These are phyloP conservation scores for Athelia psychrophila DNA, from an alignment of 1,284 basidiomycete species.

Conservation along the genomic window DNA sequence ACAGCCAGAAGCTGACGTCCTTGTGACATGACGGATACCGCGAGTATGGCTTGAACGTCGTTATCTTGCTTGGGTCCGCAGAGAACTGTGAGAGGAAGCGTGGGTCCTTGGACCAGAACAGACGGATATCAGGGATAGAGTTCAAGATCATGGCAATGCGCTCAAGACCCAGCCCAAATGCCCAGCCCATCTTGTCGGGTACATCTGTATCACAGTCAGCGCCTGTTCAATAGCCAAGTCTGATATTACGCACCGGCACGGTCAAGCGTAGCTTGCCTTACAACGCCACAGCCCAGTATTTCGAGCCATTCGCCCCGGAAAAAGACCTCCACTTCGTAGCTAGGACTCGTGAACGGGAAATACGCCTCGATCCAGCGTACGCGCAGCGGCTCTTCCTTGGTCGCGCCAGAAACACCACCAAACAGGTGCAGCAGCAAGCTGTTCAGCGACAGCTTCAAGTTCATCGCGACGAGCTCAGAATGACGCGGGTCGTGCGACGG, in stretches of 20 bases:
- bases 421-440: slow-evolving; percentile 86
- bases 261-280: slow-evolving; percentile 86
- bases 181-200: slow-evolving; percentile 90
- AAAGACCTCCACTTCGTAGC: slow-evolving; percentile 97
- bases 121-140: slow-evolving; percentile 96
- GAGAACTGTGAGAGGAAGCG: slow-evolving; percentile 90
- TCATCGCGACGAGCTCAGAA: slow-evolving; percentile 73
- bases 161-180: slow-evolving; percentile 96
- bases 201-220: slow-evolving; percentile 50
- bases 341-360: slow-evolving; percentile 97
- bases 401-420: slow-evolving; percentile 49
- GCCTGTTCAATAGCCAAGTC: slow-evolving; percentile 5
- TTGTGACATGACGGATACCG: slow-evolving; percentile 89
- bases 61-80: slow-evolving; percentile 61
- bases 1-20: slow-evolving; percentile 87
- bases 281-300: slow-evolving; percentile 92
- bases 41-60: slow-evolving; percentile 83
- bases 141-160: slow-evolving; percentile 98
- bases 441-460: slow-evolving; percentile 93
- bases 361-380: slow-evolving; percentile 98
- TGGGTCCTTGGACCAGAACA: slow-evolving; percentile 94
- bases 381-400: slow-evolving; percentile 63
- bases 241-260: slow-evolving; percentile 65
- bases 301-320: slow-evolving; percentile 98
- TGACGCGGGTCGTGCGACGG: slow-evolving; percentile 68